Percentiles rank a stretch among this genome's conserved stretches.
phyloP scores from a whole-genome alignment of 2,329 filamentous ascomycete species.

The Xylaria sp. region DNA sequence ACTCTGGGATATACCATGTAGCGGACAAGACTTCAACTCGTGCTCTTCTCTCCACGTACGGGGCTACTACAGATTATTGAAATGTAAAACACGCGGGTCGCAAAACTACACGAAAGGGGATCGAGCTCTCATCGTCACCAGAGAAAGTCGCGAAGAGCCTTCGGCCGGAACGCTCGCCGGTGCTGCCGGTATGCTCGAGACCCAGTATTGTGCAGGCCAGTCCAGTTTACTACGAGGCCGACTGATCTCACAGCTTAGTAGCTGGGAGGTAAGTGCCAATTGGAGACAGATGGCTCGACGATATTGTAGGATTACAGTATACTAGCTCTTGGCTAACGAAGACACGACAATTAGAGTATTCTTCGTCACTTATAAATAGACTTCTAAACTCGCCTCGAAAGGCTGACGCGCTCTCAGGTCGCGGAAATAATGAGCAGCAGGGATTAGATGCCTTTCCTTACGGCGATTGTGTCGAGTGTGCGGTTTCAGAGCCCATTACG shows the following conservation, averaged over 20 bases:
- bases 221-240: neutral
- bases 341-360: too few relatives aligned
- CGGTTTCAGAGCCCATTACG: slow-evolving; percentile 24
- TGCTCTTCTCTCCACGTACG: slow-evolving; percentile 7
- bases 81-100: slow-evolving; percentile 20
- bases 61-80: slow-evolving; percentile 12
- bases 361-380: slow-evolving; percentile 19
- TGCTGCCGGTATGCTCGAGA: slow-evolving; percentile 20
- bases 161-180: slow-evolving; percentile 21
- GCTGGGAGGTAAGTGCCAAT: neutral
- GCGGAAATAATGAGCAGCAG: slow-evolving; percentile 21
- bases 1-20: slow-evolving; percentile 25
- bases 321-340: neutral
- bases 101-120: slow-evolving; percentile 7
- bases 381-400: slow-evolving; percentile 8
- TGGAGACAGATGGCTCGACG: neutral
- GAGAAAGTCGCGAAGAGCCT: neutral
- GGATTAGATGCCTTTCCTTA: slow-evolving; percentile 18
- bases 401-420: slow-evolving; percentile 4
- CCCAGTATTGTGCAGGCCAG: slow-evolving; percentile 7
- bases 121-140: slow-evolving; percentile 1
- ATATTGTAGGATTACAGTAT: neutral
- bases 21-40: neutral
- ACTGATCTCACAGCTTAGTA: too few relatives aligned
- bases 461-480: slow-evolving; percentile 12